These are phyloP conservation scores for Hirschfeldia incana DNA, from an alignment of 345 rosid species.

Conservation along the genomic window DNA sequence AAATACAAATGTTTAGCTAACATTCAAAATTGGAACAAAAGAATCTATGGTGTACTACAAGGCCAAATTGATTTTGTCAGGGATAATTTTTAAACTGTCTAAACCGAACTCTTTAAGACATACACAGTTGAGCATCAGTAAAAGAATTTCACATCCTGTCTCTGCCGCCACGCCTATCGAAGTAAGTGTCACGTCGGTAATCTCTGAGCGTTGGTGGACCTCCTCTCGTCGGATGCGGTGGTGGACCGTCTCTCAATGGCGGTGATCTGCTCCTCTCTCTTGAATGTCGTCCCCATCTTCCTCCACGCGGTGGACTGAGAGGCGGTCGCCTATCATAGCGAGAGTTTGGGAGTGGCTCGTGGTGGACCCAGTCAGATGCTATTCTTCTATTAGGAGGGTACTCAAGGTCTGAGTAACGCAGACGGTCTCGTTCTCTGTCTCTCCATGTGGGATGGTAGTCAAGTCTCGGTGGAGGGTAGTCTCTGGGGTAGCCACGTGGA, in stretches of 20 bases:
- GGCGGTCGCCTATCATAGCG: constrained; percentile 52
- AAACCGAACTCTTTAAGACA: neutral
- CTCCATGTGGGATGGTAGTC: constrained; percentile 46
- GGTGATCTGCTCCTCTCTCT: constrained; percentile 92
- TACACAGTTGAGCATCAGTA: constrained; percentile 22
- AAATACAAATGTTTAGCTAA: neutral
- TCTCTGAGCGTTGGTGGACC: constrained; percentile 47
- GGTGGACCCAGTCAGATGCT: constrained; percentile 56
- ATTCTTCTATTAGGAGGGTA: constrained; percentile 56
- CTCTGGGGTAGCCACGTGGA: constrained; percentile 76
- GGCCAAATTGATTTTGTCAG: neutral
- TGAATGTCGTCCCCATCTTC: constrained; percentile 60
- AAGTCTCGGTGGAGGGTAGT: constrained; percentile 62
- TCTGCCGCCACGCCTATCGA: constrained; percentile 48
- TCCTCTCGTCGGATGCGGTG: constrained; percentile 50
- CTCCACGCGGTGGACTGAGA: constrained; percentile 53
- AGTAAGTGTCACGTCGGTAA: constrained; percentile 52
- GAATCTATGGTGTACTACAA: constrained; percentile 23
- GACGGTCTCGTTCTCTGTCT: constrained; percentile 50
- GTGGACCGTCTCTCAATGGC: constrained; percentile 47
- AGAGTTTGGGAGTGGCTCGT: constrained; percentile 59
- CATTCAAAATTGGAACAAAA: constrained; percentile 19
- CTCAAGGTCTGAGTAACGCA: constrained; percentile 57
- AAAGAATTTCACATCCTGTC: constrained; percentile 52
- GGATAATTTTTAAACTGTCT: constrained; percentile 20